phyloP scores from a whole-genome alignment of 768 basidiomycete species.

The Fomitopsis serialis region DNA sequence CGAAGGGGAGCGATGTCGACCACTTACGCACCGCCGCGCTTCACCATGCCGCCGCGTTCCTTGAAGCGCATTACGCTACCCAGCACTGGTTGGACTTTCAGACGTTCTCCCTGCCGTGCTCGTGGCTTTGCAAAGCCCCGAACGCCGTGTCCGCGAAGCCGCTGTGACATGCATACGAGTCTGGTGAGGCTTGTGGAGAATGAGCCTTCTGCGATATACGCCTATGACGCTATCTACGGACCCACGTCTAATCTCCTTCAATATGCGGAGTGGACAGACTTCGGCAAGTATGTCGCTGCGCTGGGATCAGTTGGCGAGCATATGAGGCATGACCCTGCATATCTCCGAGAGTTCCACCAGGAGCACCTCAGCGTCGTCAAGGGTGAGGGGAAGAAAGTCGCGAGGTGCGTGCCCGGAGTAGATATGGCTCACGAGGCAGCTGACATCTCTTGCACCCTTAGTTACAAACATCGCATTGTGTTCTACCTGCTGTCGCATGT shows the following conservation, averaged over 20 bases:
- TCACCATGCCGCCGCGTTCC: constrained; percentile 72
- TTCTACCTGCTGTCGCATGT: constrained; percentile 82
- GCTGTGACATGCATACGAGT: constrained; percentile 53
- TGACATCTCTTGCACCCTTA: constrained; percentile 20
- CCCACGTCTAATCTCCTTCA: constrained; percentile 55
- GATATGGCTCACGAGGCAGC: background rate
- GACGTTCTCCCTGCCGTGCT: constrained; percentile 67
- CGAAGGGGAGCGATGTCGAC: constrained; percentile 1
- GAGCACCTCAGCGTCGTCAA: constrained; percentile 44
- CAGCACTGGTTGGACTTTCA: constrained; percentile 70
- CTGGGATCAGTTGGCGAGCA: constrained; percentile 50
- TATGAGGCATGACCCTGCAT: constrained; percentile 51
- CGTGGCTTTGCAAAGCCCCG: constrained; percentile 47
- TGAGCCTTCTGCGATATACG: constrained; percentile 53
- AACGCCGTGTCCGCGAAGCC: constrained; percentile 38
- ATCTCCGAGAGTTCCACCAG: constrained; percentile 55
- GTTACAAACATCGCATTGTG: constrained; percentile 66
- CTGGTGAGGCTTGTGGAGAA: constrained; percentile 34
- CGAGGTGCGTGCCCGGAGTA: constrained; percentile 35
- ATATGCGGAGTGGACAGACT: constrained; percentile 63
- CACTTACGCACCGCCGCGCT: constrained; percentile 52
- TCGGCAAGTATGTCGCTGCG: constrained; percentile 50
- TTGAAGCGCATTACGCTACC: constrained; percentile 61
- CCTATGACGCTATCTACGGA: constrained; percentile 71
- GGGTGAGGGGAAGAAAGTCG: constrained; percentile 50